Percentiles rank a stretch among this genome's conserved stretches.
phyloP scores from a whole-genome alignment of 2,329 filamentous ascomycete species.

The Penicillium occitanis region DNA sequence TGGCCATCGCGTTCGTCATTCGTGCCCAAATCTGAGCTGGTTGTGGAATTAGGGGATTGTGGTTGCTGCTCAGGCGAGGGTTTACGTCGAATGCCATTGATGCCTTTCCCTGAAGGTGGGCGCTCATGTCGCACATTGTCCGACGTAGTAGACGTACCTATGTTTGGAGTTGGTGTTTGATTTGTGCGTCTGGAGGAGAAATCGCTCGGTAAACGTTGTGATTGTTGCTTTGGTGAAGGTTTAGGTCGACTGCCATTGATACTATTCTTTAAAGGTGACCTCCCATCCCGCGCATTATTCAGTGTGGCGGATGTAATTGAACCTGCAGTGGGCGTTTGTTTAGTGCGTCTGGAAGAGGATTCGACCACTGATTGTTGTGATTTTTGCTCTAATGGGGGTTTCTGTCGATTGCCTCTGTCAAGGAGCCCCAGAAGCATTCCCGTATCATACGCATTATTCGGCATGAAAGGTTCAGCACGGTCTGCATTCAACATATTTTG shows the following conservation, averaged over 20 bases:
- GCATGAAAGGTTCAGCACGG: neutral
- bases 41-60: neutral
- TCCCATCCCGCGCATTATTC: neutral
- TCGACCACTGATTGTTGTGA: neutral
- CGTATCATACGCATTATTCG: neutral
- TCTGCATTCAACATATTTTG: neutral
- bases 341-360: neutral
- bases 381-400: neutral
- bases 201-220: neutral
- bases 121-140: neutral
- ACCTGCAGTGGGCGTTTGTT: neutral
- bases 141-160: neutral
- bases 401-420: neutral
- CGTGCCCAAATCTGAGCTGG: neutral
- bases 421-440: conserved; percentile 9
- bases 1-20: neutral
- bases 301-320: neutral
- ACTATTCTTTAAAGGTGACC: neutral
- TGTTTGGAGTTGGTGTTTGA: neutral
- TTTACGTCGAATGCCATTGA: neutral
- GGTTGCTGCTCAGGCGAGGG: neutral
- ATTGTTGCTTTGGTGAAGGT: neutral
- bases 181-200: neutral
- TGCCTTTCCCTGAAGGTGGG: neutral
- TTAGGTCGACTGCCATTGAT: neutral